A percentile compares a stretch with the other conserved stretches of the same genome.
Evolutionary conservation across 352 stramenopile genomes (phyloP).

Genomic region (Bremia lactucae): DNA sequence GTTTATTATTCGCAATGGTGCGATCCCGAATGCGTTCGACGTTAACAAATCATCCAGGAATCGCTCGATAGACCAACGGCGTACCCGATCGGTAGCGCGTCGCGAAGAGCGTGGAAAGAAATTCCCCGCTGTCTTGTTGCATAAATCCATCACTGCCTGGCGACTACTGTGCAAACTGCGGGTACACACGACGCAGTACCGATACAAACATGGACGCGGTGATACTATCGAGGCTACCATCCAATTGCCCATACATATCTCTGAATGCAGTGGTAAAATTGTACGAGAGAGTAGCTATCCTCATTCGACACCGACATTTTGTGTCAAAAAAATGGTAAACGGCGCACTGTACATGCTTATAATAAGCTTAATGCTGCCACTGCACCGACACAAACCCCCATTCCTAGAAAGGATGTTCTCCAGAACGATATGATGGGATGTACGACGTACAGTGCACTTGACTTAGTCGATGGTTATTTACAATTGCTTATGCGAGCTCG

Average conservation of each 20-base stretch:
- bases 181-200: constrained; percentile 89
- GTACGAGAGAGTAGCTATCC: no score
- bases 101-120: constrained; percentile 61
- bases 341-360: no score
- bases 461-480: no score
- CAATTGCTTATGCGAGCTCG: no score
- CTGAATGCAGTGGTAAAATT: constrained; percentile 71
- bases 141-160: constrained; percentile 88
- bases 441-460: no score
- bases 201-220: constrained; percentile 70
- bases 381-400: no score
- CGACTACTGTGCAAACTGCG: constrained; percentile 94
- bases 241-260: constrained; percentile 74
- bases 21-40: constrained; percentile 97
- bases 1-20: constrained; percentile 85
- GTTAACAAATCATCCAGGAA: constrained; percentile 98
- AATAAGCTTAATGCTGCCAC: no score
- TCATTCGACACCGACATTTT: no score
- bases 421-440: no score
- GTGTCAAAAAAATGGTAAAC: no score
- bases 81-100: constrained; percentile 98
- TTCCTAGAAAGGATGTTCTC: no score
- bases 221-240: constrained; percentile 59
- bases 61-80: constrained; percentile 98
- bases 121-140: constrained; percentile 93